A percentile compares a stretch with the other conserved stretches of the same genome.
Evolutionary conservation across 225 moss, liverwort and hornwort genomes (phyloP).

Genomic region (Rhytidiadelphus loreus): DNA sequence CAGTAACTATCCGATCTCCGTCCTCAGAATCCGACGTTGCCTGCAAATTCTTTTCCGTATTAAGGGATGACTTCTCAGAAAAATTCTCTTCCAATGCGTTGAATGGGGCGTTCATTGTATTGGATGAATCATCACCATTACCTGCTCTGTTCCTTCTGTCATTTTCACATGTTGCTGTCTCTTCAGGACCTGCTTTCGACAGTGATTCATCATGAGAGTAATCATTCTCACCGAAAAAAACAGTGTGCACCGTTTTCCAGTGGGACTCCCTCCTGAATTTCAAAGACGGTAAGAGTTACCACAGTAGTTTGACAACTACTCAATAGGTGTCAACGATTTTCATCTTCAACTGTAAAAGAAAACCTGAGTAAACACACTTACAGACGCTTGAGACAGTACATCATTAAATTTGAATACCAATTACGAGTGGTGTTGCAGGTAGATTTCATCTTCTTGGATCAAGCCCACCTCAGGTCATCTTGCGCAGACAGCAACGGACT

Average conservation of each 20-base stretch:
- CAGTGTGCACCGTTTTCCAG: constrained; percentile 68
- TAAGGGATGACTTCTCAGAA: background rate
- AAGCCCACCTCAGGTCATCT: constrained; percentile 11
- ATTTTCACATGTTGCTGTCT: constrained; percentile 2
- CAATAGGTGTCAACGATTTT: background rate
- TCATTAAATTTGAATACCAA: background rate
- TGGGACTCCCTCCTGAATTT: constrained; percentile 36
- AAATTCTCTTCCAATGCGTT: constrained; percentile 1
- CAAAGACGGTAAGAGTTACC: background rate
- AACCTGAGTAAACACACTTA: background rate
- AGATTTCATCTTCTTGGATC: background rate
- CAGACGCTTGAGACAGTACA: background rate
- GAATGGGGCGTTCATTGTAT: background rate
- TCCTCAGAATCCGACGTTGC: background rate
- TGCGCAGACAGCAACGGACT: background rate
- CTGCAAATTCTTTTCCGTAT: background rate
- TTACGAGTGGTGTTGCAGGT: background rate
- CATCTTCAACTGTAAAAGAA: background rate
- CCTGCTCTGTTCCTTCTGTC: constrained; percentile 5
- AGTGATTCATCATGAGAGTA: constrained; percentile 33
- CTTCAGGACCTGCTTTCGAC: constrained; percentile 3
- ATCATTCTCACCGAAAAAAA: constrained; percentile 54
- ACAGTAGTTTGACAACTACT: background rate
- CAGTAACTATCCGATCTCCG: constrained; percentile 20
- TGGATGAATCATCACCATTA: background rate